Base-by-base conservation (phyloP, 2,329 filamentous ascomycete species). In the Fusarium subglutinans region DNA sequence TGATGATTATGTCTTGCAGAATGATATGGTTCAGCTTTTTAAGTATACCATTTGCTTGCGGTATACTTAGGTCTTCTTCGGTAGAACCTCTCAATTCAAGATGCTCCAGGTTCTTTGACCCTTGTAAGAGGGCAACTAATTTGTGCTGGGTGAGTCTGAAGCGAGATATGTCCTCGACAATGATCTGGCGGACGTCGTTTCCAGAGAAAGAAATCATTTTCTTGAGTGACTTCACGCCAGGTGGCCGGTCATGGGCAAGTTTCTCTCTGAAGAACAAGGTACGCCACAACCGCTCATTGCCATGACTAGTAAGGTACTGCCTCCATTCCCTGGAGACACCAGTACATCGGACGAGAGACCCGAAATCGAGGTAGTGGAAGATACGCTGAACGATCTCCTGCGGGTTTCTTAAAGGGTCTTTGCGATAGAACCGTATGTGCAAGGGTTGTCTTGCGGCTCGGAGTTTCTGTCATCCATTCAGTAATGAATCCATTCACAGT, bases 371-470 rank as follows among this genome's bases (percentile, higher is more conserved):
- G 44, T 78, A 79, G 20, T 75, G 76, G 41, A 84, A 81, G 13
- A 85, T 81, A 20, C 80, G 73, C 33, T 82, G 76, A 13, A 84
- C 72, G 57, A 85, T 76, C 54, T 85, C 83, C 8, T 77, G 63
- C 0, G 83, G 83, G 30, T 84, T 77, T 28, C 71, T 73, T 20
- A 85, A 54, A 6, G 83, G 83, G 62, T 85, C 83, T 41, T 76
- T 76, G 35, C 78, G 80, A 40, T 64, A 78, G 62, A 80, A 84
- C 24, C 77, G 79, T 18, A 70, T 63, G 37, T 84, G 81, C 6
- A 85, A 69, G 8, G 81, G 82, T 58, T 79, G 73, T n/a, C 83
- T 78, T 10, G 80, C 79, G 17, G 77, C 75, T 53, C 79, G 76
- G 10, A 85, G 77, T 75, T 82, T 79, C 83, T 84, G 28, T 3